Conservation (phyloP, 345 rosid species). For the Lepidium didymum region DNA sequence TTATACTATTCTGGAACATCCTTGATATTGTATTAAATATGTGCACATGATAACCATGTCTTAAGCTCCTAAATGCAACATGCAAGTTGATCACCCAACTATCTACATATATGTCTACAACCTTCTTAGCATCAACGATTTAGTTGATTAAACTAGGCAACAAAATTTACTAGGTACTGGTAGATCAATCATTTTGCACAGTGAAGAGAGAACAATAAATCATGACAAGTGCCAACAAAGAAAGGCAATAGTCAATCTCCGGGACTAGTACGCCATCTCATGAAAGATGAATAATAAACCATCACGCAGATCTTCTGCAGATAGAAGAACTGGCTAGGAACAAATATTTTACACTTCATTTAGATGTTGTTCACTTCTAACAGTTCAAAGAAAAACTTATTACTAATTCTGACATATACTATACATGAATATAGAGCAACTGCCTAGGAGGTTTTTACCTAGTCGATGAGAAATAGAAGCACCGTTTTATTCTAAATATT, state of each 20-base stretch:
- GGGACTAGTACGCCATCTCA: background rate
- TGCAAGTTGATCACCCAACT: constrained; percentile 14
- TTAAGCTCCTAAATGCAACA: constrained; percentile 9
- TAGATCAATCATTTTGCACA: background rate
- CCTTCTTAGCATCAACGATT: background rate
- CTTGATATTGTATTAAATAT: background rate
- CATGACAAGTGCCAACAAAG: background rate
- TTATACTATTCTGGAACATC: background rate
- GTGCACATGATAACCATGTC: constrained; percentile 4
- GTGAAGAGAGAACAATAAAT: background rate
- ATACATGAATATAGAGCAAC: background rate
- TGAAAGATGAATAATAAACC: background rate
- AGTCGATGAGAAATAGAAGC: background rate
- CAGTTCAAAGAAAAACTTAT: background rate
- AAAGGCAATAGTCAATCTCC: constrained; percentile 5
- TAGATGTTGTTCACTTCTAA: background rate
- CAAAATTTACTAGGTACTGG: background rate
- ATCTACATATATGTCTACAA: constrained; percentile 5
- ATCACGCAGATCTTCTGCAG: constrained; percentile 1
- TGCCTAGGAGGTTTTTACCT: background rate
- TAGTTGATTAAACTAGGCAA: background rate
- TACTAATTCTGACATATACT: background rate
- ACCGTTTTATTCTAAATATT: background rate
- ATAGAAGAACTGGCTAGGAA: background rate
- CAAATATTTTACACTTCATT: background rate